A percentile compares a stretch with the other conserved stretches of the same genome.
phyloP scores from a whole-genome alignment of 768 basidiomycete species.

The Russula ochroleuca region DNA sequence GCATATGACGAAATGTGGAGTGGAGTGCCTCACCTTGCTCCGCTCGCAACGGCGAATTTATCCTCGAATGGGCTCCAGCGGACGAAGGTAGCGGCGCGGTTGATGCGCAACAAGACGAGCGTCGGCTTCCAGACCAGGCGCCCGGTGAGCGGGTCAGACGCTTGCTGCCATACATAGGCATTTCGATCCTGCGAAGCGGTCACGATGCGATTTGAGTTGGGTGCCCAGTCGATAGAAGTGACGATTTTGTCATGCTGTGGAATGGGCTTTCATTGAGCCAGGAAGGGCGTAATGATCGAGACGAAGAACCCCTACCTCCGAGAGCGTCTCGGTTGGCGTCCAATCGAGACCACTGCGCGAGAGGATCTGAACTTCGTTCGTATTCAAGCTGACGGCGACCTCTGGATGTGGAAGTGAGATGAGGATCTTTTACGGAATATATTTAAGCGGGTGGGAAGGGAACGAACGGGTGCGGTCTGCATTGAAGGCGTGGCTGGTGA shows the following conservation, averaged over 20 bases:
- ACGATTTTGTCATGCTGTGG: slow-evolving; percentile 92
- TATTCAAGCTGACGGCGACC: slow-evolving; percentile 87
- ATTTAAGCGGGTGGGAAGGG: neutral
- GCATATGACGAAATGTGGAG: neutral
- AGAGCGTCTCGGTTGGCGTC: slow-evolving; percentile 67
- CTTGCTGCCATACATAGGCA: slow-evolving; percentile 96
- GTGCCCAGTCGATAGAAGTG: slow-evolving; percentile 99
- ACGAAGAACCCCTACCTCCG: slow-evolving; percentile 59
- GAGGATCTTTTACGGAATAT: slow-evolving; percentile 17
- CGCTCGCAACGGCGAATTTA: slow-evolving; percentile 97
- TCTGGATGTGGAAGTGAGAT: slow-evolving; percentile 44
- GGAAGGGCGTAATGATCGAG: neutral
- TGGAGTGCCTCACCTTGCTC: slow-evolving; percentile 62
- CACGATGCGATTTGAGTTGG: slow-evolving; percentile 93
- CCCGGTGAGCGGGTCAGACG: slow-evolving; percentile 67
- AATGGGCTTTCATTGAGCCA: slow-evolving; percentile 6
- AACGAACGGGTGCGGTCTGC: slow-evolving; percentile 81
- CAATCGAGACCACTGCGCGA: slow-evolving; percentile 62
- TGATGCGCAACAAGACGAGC: slow-evolving; percentile 91
- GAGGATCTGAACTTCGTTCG: slow-evolving; percentile 83
- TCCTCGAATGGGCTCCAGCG: slow-evolving; percentile 97
- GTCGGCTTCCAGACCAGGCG: slow-evolving; percentile 87
- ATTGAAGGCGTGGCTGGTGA: slow-evolving; percentile 90
- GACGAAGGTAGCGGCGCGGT: slow-evolving; percentile 91
- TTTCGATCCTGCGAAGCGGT: slow-evolving; percentile 99